phyloP scores from a whole-genome alignment of 176 grass and related monocot species.

The Musa itinerans region DNA sequence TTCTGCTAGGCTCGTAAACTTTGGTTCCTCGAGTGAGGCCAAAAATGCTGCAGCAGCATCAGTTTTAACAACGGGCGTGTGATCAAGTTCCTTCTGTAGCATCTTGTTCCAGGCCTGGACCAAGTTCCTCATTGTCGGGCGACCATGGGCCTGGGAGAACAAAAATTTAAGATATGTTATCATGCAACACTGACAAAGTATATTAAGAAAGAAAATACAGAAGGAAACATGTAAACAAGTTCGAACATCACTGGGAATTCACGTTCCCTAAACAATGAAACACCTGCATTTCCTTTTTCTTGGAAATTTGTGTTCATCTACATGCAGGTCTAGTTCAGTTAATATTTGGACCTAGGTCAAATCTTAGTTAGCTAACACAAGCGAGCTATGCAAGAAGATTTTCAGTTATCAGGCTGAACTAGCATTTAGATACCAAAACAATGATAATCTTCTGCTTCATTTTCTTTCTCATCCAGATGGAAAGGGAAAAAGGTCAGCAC shows the following conservation, averaged over 20 bases:
- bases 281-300: not conserved
- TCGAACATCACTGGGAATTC: not conserved
- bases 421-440: too few relatives aligned
- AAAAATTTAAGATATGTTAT: slow-evolving; percentile 19
- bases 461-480: too few relatives aligned
- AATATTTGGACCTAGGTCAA: not conserved
- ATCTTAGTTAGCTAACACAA: not conserved
- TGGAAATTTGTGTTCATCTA: not conserved
- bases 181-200: slow-evolving; percentile 1
- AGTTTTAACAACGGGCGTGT: slow-evolving; percentile 70
- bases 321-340: not conserved
- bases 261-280: not conserved
- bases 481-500: too few relatives aligned
- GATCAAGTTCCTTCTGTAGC: slow-evolving; percentile 89
- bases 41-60: slow-evolving; percentile 95
- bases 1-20: slow-evolving; percentile 74
- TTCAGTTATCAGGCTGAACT: too few relatives aligned
- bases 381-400: too few relatives aligned
- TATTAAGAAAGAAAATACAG: not conserved
- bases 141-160: slow-evolving; percentile 74
- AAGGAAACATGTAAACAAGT: not conserved
- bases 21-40: slow-evolving; percentile 89
- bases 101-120: slow-evolving; percentile 93
- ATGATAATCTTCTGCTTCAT: too few relatives aligned
- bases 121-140: slow-evolving; percentile 67